A percentile compares a stretch with the other conserved stretches of the same genome.
These are phyloP conservation scores for Starmera quercuum DNA, from an alignment of 805 yeast genomes.

Conservation along the genomic window DNA sequence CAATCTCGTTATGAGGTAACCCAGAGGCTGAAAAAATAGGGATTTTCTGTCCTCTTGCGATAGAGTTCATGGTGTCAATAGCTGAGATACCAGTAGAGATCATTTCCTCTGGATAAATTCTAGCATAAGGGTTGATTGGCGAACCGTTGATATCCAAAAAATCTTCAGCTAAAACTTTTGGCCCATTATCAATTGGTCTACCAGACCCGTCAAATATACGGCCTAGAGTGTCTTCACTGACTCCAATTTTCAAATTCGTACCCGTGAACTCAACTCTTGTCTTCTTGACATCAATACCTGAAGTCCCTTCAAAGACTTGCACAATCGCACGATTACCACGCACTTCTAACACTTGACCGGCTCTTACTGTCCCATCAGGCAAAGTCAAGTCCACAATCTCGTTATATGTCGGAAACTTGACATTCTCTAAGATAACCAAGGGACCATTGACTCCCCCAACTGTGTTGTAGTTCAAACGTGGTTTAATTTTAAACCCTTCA, in stretches of 20 bases:
- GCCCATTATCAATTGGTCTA: slow-evolving; percentile 97
- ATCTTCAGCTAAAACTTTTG: slow-evolving; percentile 97
- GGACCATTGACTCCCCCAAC: slow-evolving; percentile 99
- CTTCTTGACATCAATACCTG: slow-evolving; percentile 97
- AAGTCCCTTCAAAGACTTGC: slow-evolving; percentile 98
- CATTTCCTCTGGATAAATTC: slow-evolving; percentile 99
- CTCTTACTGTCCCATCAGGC: slow-evolving; percentile 91
- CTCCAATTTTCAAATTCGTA: slow-evolving; percentile 85
- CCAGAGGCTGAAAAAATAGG: slow-evolving; percentile 99
- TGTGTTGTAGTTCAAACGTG: slow-evolving; percentile 88
- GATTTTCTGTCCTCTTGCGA: slow-evolving; percentile 99
- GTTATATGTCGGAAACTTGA: slow-evolving; percentile 83
- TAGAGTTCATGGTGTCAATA: slow-evolving; percentile 98
- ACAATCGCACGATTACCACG: slow-evolving; percentile 96
- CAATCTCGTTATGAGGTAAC: slow-evolving; percentile 98
- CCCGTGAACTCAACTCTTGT: slow-evolving; percentile 98
- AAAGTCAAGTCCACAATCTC: slow-evolving; percentile 95
- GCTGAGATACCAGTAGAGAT: slow-evolving; percentile 98
- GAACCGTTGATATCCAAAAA: slow-evolving; percentile 97
- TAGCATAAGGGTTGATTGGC: slow-evolving; percentile 96
- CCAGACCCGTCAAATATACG: slow-evolving; percentile 99
- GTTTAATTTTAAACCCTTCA: slow-evolving; percentile 85
- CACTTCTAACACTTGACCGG: slow-evolving; percentile 97
- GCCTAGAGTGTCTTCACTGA: slow-evolving; percentile 94
- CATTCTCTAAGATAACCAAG: slow-evolving; percentile 81